A percentile compares a stretch with the other conserved stretches of the same genome.
phyloP scores from a whole-genome alignment of 2,329 filamentous ascomycete genomes.

The Trichoderma aggressivum region DNA sequence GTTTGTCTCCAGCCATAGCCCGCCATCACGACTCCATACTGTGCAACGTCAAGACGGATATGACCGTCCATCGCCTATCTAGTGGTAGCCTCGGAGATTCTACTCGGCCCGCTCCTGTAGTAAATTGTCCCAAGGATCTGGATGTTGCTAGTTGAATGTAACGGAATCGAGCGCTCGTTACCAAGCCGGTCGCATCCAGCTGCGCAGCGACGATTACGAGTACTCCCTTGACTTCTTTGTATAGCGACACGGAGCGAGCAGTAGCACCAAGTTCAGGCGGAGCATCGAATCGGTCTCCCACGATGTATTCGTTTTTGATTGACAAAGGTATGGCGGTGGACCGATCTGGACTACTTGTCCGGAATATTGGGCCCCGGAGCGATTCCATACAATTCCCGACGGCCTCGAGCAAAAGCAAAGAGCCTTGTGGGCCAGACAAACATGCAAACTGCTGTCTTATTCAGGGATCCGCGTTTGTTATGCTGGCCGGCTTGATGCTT shows the following conservation, averaged over 20 bases:
- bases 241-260: neutral
- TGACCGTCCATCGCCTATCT: constrained; percentile 17
- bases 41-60: constrained; percentile 1
- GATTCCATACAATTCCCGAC: neutral
- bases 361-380: neutral
- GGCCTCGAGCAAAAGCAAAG: neutral
- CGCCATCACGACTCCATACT: neutral
- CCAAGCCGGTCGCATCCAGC: neutral
- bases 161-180: neutral
- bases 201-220: neutral
- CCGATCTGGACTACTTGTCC: neutral
- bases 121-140: constrained; percentile 13
- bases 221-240: neutral
- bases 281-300: neutral
- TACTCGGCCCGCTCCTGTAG: constrained; percentile 12
- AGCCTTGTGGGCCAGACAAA: neutral
- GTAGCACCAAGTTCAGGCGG: neutral
- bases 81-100: constrained; percentile 16
- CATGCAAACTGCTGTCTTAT: neutral
- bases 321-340: neutral
- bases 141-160: constrained; percentile 12
- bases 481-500: neutral
- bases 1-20: constrained; percentile 1
- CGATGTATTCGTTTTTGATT: neutral
- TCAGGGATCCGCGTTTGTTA: neutral